These are phyloP conservation scores for Candida arabinofermentans DNA, from an alignment of 805 yeast genomes.

Conservation along the genomic window DNA sequence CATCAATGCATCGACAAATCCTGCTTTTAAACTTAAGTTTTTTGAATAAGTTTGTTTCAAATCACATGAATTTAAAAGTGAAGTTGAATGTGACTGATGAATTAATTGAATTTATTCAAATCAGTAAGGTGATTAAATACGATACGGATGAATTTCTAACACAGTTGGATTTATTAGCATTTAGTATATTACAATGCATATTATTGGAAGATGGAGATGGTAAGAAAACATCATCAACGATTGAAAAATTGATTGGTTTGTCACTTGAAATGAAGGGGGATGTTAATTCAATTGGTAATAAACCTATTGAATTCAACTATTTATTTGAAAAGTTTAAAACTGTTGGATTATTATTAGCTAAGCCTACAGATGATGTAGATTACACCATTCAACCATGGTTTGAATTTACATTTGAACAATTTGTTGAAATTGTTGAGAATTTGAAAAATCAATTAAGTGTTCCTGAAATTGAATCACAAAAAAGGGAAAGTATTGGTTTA, in stretches of 20 bases:
- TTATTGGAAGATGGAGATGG: neutral
- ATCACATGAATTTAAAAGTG: neutral
- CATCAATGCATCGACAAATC: neutral
- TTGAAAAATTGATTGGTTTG: neutral
- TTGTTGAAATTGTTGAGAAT: slow-evolving; percentile 4
- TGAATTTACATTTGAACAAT: slow-evolving; percentile 5
- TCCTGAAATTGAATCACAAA: neutral
- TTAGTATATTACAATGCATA: neutral
- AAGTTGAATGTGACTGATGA: neutral
- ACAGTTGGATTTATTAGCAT: neutral
- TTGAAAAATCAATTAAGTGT: slow-evolving; percentile 4
- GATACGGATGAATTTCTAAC: neutral
- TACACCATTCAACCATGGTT: slow-evolving; percentile 14
- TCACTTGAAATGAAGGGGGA: slow-evolving; percentile 4
- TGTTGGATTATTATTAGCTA: slow-evolving; percentile 13
- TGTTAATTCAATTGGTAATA: neutral
- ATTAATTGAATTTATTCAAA: neutral
- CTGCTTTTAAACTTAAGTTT: slow-evolving; percentile 4
- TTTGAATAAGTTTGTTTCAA: slow-evolving; percentile 13
- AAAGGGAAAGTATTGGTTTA: slow-evolving; percentile 1
- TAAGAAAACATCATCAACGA: neutral
- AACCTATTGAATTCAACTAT: slow-evolving; percentile 15
- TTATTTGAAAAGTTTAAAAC: slow-evolving; percentile 16
- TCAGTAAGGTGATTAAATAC: neutral
- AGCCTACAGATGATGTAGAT: neutral